Base-by-base conservation (phyloP, 768 basidiomycete species). In the Hydnomerulius pinastri region DNA sequence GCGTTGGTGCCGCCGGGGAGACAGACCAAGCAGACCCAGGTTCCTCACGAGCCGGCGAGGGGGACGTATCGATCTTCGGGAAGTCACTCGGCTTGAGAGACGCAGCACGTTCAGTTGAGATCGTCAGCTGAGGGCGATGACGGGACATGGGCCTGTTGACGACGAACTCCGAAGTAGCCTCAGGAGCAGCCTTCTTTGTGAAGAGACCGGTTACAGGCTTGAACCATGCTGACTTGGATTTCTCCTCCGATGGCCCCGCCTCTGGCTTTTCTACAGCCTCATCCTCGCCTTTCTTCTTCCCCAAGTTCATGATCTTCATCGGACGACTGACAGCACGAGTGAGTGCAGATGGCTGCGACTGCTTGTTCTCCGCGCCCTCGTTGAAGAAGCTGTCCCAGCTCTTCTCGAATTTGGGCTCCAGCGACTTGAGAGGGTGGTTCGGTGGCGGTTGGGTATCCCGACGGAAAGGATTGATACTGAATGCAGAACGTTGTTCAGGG, bases 331-430 rank as follows among this genome's bases (percentile, higher is more conserved):
- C 58, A 21, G 56, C 51, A 33, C 59, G 56, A 15, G 48, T 51
- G 43, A 63, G 57, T 41, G 57, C 60, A 39, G 69, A 62, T 46
- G 58, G 52, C 43, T 61, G 63, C 35, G 52, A 56, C 36, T 51
- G 63, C 11, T 58, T 56, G 39, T 37, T 48, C 18, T 59, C 53
- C 20, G 45, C 24, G 28, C 53, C 55, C 15, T 67, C 62, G 35
- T 66, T 70, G 49, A 78, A 69, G 64, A 80, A 75, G 51, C 70
- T 77, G 39, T 77, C 71, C 68, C 74, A 75, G 47, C 76, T 77
- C 54, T 69, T 72, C 60, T 72, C 70, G 6, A 73, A 66, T 24
- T 58, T 57, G 4, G 68, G 65, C 29, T 63, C 53, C 40, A 71
- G 44, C 27, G 64, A 40, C 57, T 60, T 46, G 52, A 65, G 60